Evolutionary conservation across 768 basidiomycete genomes (phyloP).

Genomic region (Chiua virens): DNA sequence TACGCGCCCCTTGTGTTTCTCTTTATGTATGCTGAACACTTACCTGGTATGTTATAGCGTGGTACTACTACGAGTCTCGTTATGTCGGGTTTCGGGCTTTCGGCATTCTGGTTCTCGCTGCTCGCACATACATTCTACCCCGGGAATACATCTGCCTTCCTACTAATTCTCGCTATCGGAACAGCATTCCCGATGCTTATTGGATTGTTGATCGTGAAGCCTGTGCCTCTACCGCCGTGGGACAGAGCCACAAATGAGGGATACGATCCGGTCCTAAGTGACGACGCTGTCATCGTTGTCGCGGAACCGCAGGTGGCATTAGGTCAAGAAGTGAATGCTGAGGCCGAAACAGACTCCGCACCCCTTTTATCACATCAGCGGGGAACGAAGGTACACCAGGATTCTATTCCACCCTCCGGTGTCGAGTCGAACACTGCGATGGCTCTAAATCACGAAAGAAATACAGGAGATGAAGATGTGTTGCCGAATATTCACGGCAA

Average conservation of each 20-base stretch:
- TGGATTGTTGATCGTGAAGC: slow-evolving; percentile 73
- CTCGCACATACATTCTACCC: slow-evolving; percentile 71
- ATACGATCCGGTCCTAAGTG: slow-evolving; percentile 19
- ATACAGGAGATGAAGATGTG: slow-evolving; percentile 19
- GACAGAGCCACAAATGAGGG: slow-evolving; percentile 6
- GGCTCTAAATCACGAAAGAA: too few species aligned
- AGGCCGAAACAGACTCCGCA: slow-evolving; percentile 17
- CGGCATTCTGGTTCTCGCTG: slow-evolving; percentile 86
- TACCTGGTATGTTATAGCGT: slow-evolving; percentile 42
- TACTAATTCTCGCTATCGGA: slow-evolving; percentile 74
- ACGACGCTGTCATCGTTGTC: slow-evolving; percentile 23
- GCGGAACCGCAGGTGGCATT: slow-evolving; percentile 15
- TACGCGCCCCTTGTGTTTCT: slow-evolving; percentile 33
- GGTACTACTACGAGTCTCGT: slow-evolving; percentile 78
- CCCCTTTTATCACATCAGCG: slow-evolving; percentile 22
- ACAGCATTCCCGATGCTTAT: slow-evolving; percentile 78
- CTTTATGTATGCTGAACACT: not conserved
- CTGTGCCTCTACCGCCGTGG: slow-evolving; percentile 67
- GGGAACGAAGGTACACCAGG: slow-evolving; percentile 22
- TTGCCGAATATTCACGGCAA: slow-evolving; percentile 55
- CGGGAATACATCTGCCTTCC: slow-evolving; percentile 74
- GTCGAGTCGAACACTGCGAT: slow-evolving; percentile 29
- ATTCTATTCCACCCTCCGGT: slow-evolving; percentile 13
- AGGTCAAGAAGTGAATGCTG: slow-evolving; percentile 12
- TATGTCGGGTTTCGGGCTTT: slow-evolving; percentile 85